Percentiles rank a stretch among this genome's conserved stretches.
Conservation (phyloP, 2,329 filamentous ascomycete genomes). For the Whalleya microplaca region DNA sequence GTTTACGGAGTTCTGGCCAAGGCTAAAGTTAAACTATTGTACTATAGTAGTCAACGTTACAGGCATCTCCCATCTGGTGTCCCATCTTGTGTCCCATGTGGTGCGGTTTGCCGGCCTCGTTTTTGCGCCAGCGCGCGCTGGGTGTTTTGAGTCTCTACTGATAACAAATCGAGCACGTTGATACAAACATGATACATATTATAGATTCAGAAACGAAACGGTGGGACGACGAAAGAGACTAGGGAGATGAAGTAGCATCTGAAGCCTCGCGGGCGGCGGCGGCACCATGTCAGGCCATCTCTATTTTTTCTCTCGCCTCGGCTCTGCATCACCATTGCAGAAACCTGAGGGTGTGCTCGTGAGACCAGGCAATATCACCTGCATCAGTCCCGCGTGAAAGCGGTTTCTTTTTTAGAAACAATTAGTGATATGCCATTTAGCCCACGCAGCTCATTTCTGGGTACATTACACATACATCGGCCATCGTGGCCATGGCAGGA, state of each 20-base stretch:
- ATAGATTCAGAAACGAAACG: conserved; percentile 25
- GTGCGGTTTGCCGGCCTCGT: conserved; percentile 28
- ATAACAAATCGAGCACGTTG: conserved; percentile 6
- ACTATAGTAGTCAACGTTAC: neutral
- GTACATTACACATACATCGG: conserved; percentile 10
- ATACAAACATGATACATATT: conserved; percentile 8
- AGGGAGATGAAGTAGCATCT: neutral
- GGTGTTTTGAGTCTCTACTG: conserved; percentile 7
- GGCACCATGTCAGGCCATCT: conserved; percentile 14
- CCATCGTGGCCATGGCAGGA: conserved; percentile 1
- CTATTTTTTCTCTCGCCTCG: conserved; percentile 7
- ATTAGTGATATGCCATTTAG: conserved; percentile 11
- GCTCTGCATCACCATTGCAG: conserved; percentile 27
- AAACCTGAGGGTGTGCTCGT: conserved; percentile 5
- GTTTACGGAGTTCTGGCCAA: neutral
- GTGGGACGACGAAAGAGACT: conserved; percentile 10
- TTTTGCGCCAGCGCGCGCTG: conserved; percentile 3
- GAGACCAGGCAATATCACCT: conserved; percentile 33
- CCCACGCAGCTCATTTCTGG: conserved; percentile 13
- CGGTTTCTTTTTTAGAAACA: conserved; percentile 30
- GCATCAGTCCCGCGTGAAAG: conserved; percentile 32
- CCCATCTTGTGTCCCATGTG: too few relatives aligned
- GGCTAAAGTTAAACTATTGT: neutral
- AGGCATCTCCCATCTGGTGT: neutral
- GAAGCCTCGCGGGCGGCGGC: conserved; percentile 2